A percentile compares a stretch with the other conserved stretches of the same genome.
Evolutionary conservation across 257 asterid species (phyloP).

Genomic region (Catharanthus roseus): DNA sequence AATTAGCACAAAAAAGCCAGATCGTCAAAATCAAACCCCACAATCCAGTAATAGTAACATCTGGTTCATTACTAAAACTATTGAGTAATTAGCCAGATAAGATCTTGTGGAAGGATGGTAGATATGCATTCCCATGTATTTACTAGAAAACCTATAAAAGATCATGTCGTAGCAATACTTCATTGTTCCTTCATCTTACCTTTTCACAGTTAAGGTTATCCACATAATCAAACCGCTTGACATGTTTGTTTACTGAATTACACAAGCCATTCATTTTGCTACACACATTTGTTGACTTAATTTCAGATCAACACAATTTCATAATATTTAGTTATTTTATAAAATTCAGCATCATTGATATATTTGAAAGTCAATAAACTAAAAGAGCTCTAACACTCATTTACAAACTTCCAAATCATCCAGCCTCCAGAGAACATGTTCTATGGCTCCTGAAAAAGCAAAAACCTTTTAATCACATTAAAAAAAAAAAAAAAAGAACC

Average conservation of each 20-base stretch:
- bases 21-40: not conserved
- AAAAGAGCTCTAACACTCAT: not conserved
- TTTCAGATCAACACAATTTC: not conserved
- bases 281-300: not conserved
- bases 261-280: not conserved
- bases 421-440: not conserved
- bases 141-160: not conserved
- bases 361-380: not conserved
- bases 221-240: not conserved
- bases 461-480: not conserved
- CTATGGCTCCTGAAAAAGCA: not conserved
- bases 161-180: not conserved
- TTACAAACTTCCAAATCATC: not conserved
- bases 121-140: not conserved
- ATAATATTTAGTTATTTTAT: not conserved
- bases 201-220: not conserved
- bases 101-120: not conserved
- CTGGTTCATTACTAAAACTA: no score
- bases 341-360: not conserved
- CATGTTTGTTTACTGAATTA: not conserved
- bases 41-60: not conserved
- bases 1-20: slow-evolving; percentile 1
- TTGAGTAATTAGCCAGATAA: not conserved
- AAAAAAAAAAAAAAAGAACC: no score
- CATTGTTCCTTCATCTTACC: not conserved